Conservation (phyloP, 352 stramenopile species). For the Elongisporangium anandrum region DNA sequence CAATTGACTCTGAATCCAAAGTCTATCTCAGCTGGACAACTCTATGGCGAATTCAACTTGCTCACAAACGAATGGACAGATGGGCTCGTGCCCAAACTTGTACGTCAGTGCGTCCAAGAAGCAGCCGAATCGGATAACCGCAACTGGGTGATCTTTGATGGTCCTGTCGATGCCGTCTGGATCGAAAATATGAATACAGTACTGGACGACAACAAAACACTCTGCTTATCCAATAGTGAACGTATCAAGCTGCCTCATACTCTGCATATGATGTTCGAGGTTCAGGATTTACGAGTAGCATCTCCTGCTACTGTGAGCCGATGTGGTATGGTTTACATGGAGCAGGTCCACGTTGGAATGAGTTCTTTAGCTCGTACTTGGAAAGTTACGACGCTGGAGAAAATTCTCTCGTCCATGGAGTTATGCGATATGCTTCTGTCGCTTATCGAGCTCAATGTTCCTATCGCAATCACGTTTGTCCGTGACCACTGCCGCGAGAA, state of each 20-base stretch:
- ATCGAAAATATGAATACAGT: conserved; percentile 93
- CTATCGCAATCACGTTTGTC: conserved; percentile 81
- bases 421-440: conserved; percentile 62
- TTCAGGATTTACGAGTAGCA: conserved; percentile 86
- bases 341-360: conserved; percentile 83
- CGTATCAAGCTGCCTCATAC: conserved; percentile 84
- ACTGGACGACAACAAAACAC: conserved; percentile 86
- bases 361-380: conserved; percentile 70
- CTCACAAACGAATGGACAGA: conserved; percentile 95
- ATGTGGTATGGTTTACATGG: conserved; percentile 93
- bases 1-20: conserved; percentile 92
- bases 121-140: conserved; percentile 74
- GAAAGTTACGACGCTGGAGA: conserved; percentile 70
- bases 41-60: conserved; percentile 94
- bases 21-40: conserved; percentile 93
- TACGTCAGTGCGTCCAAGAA: conserved; percentile 84
- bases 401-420: conserved; percentile 49
- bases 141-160: conserved; percentile 92
- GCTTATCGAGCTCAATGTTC: conserved; percentile 82
- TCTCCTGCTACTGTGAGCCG: conserved; percentile 87
- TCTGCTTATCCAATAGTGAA: conserved; percentile 85
- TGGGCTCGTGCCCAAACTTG: conserved; percentile 89
- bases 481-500: conserved; percentile 89
- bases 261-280: conserved; percentile 93
- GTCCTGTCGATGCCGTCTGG: conserved; percentile 89